These are phyloP conservation scores for Geotrichum histeridarum DNA, from an alignment of 1,139 yeast genomes.

Conservation along the genomic window DNA sequence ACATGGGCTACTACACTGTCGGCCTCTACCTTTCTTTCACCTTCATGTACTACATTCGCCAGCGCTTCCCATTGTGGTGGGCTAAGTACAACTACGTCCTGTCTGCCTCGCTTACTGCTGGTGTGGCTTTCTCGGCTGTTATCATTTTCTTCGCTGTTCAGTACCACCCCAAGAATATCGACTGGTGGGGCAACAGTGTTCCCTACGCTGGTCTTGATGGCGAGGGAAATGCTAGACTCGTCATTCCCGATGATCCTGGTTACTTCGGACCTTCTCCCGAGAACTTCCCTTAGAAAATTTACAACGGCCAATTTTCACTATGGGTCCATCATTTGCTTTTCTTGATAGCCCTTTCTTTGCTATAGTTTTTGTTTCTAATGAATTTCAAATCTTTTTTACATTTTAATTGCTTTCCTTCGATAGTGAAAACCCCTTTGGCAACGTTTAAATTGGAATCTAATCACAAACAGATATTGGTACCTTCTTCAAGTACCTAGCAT, in stretches of 20 bases:
- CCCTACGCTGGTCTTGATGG: slow-evolving; percentile 44
- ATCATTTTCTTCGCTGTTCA: slow-evolving; percentile 45
- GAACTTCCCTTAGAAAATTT: slow-evolving; percentile 13
- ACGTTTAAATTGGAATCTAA: too few species aligned
- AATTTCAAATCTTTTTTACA: too few species aligned
- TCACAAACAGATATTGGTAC: too few species aligned
- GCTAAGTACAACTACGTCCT: slow-evolving; percentile 60
- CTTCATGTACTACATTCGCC: slow-evolving; percentile 52
- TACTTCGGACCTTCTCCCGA: slow-evolving; percentile 18
- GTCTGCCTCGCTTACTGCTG: slow-evolving; percentile 55
- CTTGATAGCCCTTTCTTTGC: too few species aligned
- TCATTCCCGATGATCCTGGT: slow-evolving; percentile 38
- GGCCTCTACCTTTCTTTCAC: slow-evolving; percentile 48
- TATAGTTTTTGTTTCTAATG: too few species aligned
- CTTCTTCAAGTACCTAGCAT: too few species aligned
- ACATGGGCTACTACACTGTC: slow-evolving; percentile 47
- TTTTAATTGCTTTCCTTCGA: too few species aligned
- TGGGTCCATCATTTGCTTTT: too few species aligned
- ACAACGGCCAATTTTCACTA: too few species aligned
- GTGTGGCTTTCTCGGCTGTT: slow-evolving; percentile 37
- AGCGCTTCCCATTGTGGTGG: slow-evolving; percentile 53
- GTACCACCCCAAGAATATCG: slow-evolving; percentile 25
- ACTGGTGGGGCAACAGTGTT: slow-evolving; percentile 61
- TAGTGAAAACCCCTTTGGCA: too few species aligned
- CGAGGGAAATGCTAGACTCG: slow-evolving; percentile 20